These are phyloP conservation scores for Neckera pumila DNA, from an alignment of 225 moss, liverwort and hornwort genomes.

Conservation along the genomic window DNA sequence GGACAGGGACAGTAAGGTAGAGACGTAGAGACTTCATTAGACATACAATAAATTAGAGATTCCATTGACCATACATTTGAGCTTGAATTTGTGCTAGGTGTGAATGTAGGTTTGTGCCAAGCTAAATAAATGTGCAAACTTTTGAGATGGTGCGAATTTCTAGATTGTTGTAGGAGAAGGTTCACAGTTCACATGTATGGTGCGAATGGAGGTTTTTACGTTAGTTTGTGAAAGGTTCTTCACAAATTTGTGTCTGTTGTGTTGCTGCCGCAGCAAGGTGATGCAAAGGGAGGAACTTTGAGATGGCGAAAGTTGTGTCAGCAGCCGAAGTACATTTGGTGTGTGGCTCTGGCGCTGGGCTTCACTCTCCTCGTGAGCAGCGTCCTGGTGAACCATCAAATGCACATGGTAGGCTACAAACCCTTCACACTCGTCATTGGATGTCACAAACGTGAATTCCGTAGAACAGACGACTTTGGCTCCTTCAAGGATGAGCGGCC, in stretches of 20 bases:
- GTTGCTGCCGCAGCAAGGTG: neutral
- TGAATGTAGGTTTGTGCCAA: neutral
- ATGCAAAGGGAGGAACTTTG: neutral
- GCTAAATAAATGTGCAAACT: neutral
- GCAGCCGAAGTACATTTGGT: slow-evolving; percentile 8
- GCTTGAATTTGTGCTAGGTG: neutral
- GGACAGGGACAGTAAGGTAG: neutral
- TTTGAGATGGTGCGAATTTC: too few relatives aligned
- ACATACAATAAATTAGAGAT: neutral
- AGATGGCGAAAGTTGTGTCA: slow-evolving; percentile 6
- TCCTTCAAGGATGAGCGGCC: neutral
- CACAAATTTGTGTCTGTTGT: neutral
- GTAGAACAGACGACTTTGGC: neutral
- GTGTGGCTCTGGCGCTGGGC: neutral
- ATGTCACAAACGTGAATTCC: neutral
- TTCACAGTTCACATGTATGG: neutral
- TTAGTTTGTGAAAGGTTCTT: too few relatives aligned
- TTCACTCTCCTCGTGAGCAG: slow-evolving; percentile 20
- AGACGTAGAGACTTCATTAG: neutral
- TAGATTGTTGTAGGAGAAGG: neutral
- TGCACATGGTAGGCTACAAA: neutral
- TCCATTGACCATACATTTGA: neutral
- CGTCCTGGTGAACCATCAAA: slow-evolving; percentile 6
- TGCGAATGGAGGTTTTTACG: neutral
- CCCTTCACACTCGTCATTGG: neutral